Conservation (phyloP, 345 rosid genomes). For the Triadica sebifera region DNA sequence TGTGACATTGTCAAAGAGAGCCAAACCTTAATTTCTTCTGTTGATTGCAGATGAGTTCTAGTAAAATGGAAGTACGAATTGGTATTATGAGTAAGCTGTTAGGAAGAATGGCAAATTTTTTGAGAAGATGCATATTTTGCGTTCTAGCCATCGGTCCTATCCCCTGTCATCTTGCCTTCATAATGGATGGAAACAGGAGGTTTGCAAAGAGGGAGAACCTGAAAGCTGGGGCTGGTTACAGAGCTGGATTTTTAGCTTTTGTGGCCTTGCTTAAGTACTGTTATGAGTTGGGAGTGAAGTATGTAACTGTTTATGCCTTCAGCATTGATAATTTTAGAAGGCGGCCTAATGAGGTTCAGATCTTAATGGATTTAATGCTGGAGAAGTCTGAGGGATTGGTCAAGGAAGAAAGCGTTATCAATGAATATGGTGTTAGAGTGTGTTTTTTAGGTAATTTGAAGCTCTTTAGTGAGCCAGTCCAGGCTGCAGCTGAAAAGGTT, state of each 20-base stretch:
- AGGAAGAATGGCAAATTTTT: constrained; percentile 23
- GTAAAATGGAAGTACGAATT: too few species aligned
- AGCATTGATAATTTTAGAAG: constrained; percentile 77
- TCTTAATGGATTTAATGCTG: constrained; percentile 64
- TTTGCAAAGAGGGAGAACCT: constrained; percentile 43
- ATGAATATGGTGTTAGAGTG: constrained; percentile 50
- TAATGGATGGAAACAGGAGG: constrained; percentile 68
- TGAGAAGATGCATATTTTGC: constrained; percentile 45
- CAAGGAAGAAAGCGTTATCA: constrained; percentile 51
- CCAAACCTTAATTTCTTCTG: too few species aligned
- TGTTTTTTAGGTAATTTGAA: constrained; percentile 45
- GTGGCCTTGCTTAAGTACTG: constrained; percentile 56
- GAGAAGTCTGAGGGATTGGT: constrained; percentile 63
- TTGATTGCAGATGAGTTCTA: too few species aligned
- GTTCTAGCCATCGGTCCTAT: constrained; percentile 48
- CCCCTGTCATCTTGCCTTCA: constrained; percentile 60
- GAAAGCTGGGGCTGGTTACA: constrained; percentile 44
- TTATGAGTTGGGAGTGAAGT: constrained; percentile 64
- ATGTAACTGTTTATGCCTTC: constrained; percentile 60
- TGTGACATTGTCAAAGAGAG: too few species aligned
- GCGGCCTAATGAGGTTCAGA: constrained; percentile 55
- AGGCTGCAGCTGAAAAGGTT: constrained; percentile 50
- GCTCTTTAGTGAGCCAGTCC: constrained; percentile 41
- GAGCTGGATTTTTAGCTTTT: constrained; percentile 59
- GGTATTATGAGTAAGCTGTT: constrained; percentile 3